Base-by-base conservation (phyloP, 2,329 filamentous ascomycete genomes). In the Fusarium buxicola region DNA sequence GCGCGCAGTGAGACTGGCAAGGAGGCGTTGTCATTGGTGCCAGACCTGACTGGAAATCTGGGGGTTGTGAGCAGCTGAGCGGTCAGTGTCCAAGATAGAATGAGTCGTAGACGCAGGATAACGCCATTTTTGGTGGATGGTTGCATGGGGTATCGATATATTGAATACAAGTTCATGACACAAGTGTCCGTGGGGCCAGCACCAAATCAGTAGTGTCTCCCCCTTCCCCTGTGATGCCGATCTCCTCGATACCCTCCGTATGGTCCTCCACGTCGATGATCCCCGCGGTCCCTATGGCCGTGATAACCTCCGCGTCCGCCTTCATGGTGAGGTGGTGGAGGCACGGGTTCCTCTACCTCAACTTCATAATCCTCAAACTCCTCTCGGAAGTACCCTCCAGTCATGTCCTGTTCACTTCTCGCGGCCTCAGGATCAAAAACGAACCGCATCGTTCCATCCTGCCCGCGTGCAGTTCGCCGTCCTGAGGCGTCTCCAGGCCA, bases 391-490 rank as follows among this genome's bases (percentile, higher is more conserved):
- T 89, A 93, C 45, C 84, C 81, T 5, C 83, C 82, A 2, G 94
- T 89, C 11, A 84, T 82, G 11, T 84, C 82, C 68, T 87, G 86
- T 77, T 99, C 95, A 13, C 83, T 82, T 41, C 85, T 84, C 2
- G 93, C 93, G 45, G 89, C 85, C 51, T 90, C 89, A 0, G 89
- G 86, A 64, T 97, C 91, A 44, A 98, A 89, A 76, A 97, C 92
- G 75, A 97, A 98, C 7, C 95, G 86, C 65, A 96, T 87, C 0
- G 94, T 96, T 7, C 91, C 91, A 18, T 92, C 89, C 69, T 84
- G 75, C 72, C 81, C 67, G 76, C 80, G 61, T 70, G 75, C 74
- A 6, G 74, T 71, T 2, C 75, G 65, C 9, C 70, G 65, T 11
- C 72, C 69, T 1, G 73, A 70, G 2, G 72, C 66, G 30, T 76